Evolutionary conservation across 192 early-diverging fungal genomes (phyloP), one percentile per base, ranked within the genome.

Genomic region (Chytriomyces sp.): DNA sequence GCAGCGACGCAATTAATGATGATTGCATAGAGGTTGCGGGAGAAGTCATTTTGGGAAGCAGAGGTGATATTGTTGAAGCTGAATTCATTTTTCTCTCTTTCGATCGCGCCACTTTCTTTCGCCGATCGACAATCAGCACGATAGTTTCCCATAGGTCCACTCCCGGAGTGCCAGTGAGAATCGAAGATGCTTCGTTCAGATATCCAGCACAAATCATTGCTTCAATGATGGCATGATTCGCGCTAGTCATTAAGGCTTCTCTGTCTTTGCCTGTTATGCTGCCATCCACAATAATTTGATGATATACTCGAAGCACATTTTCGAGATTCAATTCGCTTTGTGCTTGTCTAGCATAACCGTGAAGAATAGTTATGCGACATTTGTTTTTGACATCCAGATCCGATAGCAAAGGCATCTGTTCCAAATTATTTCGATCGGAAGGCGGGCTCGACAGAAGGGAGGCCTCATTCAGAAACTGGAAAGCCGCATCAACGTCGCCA

Each of bases 401-500:
- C 20, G 53, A 57, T 13, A 57, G 63, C 10, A 64, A 26, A 64
- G 13, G 16, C 28, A 26, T n/a, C 1, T 18, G 20, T n/a, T 64
- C 26, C 11, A 16, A 26, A 28, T 24, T 23, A n/a, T 24, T 24
- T 11, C 63, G 28, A 64, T 13, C 10, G 3, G 5, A 28, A 16
- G 11, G 10, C 26, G 45, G 49, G 62, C 23, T 49, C 61, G 11
- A 7, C 18, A 6, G 44, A 20, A 57, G 53, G 5, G 53, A 57
- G 53, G 53, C 53, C 20, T 57, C 53, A 20, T 20, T 57, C 53
- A 57, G 20, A 57, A 57, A 20, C 20, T 57, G 53, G 20, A n/a
- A 57, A 57, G 71, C 71, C 7, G 71, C 16, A 20, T 61, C 60
- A 16, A 73, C 16, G 45, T 73, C 71, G 10, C 71, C 71, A 63